Evolutionary conservation across 139 green algal genomes (phyloP), one percentile per base, ranked within the genome.

Genomic region (Eudorina sp.): DNA sequence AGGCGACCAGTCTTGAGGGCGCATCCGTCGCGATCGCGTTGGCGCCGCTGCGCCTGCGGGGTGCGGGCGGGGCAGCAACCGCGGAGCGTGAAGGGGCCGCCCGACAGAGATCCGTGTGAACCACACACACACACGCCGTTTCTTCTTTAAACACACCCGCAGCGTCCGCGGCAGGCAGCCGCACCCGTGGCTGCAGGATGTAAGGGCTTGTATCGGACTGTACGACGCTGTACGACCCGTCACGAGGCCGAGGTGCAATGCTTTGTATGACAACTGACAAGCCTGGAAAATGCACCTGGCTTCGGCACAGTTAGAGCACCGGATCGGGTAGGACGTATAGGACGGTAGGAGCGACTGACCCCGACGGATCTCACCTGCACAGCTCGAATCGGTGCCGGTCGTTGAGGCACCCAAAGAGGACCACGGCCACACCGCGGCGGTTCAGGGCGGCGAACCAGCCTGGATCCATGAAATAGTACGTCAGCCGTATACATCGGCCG

Each of bases 11-110:
- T 3, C 53, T 36, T 2, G 77, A 72, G 36, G 77, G 77, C 36
- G 77, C 53, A 36, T 84, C 77, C 9, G 77, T 84, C 14, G 77
- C 77, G 36, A 84, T 84, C 36, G 77, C 77, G 55, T 84, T 84
- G 77, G 53, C 77, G 53, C 77, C 77, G 13, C 11, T 27, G 23
- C 53, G 51, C 51, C 77, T 84, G 77, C 31, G 38, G 69, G 34
- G n/a, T 9, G 41, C 5, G 43, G 72, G 9, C 58, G 72, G 13
- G 27, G 72, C 41, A 80, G 21, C 36, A 48, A 16, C 4, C 13
- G 69, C 38, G 36, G 8, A 25, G 29, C 23, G 55, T 25, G 29
- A 11, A 69, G 58, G 6, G 31, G 16, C 40, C 5, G 4, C 9
- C 40, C 40, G 38, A 16, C 40, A 34, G 18, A 79, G 11, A 2